Evolutionary conservation across 2,329 filamentous ascomycete species (phyloP).

Genomic region (Clonostachys byssicola): DNA sequence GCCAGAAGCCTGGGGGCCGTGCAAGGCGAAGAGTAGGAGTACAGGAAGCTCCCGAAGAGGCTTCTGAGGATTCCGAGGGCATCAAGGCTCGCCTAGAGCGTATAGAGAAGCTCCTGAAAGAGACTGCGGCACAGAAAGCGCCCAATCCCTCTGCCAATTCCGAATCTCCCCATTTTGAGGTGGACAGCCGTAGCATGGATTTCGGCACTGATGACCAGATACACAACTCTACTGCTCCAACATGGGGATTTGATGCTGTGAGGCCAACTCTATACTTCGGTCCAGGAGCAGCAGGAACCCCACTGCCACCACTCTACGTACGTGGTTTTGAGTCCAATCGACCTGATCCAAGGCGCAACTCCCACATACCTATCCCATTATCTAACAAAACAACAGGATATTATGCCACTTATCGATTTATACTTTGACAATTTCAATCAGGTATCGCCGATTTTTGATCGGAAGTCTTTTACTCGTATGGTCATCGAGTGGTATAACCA

Average conservation of each 20-base stretch:
- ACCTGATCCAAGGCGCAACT: background rate
- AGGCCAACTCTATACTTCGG: background rate
- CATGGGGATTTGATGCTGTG: background rate
- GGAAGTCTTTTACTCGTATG: slow-evolving; percentile 26
- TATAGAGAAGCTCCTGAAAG: slow-evolving; percentile 23
- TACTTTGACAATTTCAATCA: slow-evolving; percentile 29
- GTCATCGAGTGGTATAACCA: slow-evolving; percentile 25
- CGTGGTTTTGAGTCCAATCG: background rate
- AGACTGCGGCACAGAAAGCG: background rate
- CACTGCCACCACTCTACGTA: background rate
- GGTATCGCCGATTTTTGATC: slow-evolving; percentile 29
- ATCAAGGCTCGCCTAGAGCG: slow-evolving; percentile 17
- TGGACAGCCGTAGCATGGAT: too few relatives aligned
- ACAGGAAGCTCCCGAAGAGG: background rate
- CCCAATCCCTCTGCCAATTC: too few relatives aligned
- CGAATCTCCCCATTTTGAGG: too few relatives aligned
- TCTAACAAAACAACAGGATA: slow-evolving; percentile 11
- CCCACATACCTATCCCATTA: slow-evolving; percentile 1
- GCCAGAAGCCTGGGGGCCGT: slow-evolving; percentile 13
- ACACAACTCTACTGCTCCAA: background rate
- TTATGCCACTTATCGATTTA: slow-evolving; percentile 25
- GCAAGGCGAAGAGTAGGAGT: slow-evolving; percentile 7
- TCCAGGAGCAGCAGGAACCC: background rate
- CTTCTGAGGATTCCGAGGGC: background rate
- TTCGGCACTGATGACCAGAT: background rate